These are phyloP conservation scores for Leishmania tarentolae DNA, from an alignment of 208 protist genomes.

Conservation along the genomic window DNA sequence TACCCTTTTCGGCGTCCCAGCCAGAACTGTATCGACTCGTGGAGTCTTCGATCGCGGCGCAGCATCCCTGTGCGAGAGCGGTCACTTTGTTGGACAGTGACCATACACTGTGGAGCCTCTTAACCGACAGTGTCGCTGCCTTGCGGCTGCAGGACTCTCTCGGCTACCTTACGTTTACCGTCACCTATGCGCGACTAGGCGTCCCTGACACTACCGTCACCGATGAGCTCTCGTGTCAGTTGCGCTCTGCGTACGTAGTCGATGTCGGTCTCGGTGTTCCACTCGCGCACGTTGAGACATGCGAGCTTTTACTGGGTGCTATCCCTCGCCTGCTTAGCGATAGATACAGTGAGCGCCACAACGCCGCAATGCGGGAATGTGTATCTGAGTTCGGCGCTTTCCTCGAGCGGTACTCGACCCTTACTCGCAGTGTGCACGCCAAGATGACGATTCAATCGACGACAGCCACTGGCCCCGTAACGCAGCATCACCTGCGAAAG, in stretches of 20 bases:
- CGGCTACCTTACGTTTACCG: conserved; percentile 51
- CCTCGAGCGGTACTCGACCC: conserved; percentile 68
- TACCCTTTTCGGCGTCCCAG: conserved; percentile 48
- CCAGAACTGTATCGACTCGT: conserved; percentile 39
- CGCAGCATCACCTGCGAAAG: conserved; percentile 71
- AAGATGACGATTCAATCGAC: conserved; percentile 72
- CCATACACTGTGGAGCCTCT: conserved; percentile 10
- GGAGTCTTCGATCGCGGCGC: conserved; percentile 13
- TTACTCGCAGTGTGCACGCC: conserved; percentile 52
- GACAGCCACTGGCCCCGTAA: conserved; percentile 46
- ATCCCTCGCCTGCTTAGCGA: conserved; percentile 52
- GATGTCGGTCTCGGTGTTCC: conserved; percentile 70
- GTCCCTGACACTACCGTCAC: neutral
- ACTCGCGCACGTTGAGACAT: conserved; percentile 55
- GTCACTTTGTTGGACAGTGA: conserved; percentile 20
- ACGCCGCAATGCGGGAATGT: conserved; percentile 63
- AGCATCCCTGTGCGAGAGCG: conserved; percentile 4
- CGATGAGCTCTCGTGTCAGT: conserved; percentile 17
- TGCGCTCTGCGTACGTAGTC: conserved; percentile 43
- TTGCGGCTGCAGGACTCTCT: conserved; percentile 65
- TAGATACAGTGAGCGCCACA: conserved; percentile 56
- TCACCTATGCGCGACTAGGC: conserved; percentile 27
- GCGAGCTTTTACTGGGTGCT: conserved; percentile 39
- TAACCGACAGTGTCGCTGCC: conserved; percentile 33
- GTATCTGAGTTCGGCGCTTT: conserved; percentile 67